Conservation (phyloP, 768 basidiomycete genomes). For the Boletus sp. region DNA sequence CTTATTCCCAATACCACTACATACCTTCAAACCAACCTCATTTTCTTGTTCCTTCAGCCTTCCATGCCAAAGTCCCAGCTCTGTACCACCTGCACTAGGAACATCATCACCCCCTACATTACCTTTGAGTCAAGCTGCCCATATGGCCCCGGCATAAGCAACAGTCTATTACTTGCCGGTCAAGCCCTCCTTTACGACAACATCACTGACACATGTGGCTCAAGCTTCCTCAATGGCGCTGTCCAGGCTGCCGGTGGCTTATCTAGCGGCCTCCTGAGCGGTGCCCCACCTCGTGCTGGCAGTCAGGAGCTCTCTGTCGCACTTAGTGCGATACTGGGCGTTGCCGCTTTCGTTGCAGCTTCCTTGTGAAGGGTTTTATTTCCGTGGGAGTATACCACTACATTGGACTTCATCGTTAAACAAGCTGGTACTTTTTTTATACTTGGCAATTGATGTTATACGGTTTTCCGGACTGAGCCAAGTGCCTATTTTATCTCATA, state of each 20-base stretch:
- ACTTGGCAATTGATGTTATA: slow-evolving; percentile 10
- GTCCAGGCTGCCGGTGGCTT: slow-evolving; percentile 68
- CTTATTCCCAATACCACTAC: slow-evolving; percentile 52
- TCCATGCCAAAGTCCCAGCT: slow-evolving; percentile 46
- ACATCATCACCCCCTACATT: slow-evolving; percentile 73
- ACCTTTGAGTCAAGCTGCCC: slow-evolving; percentile 65
- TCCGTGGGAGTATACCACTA: slow-evolving; percentile 15
- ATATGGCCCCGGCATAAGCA: slow-evolving; percentile 70
- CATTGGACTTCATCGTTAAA: slow-evolving; percentile 16
- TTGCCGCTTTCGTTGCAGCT: slow-evolving; percentile 31
- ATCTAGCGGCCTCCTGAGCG: slow-evolving; percentile 34
- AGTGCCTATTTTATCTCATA: slow-evolving; percentile 14
- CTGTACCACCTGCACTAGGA: slow-evolving; percentile 81
- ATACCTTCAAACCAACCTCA: slow-evolving; percentile 57
- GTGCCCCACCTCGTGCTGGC: slow-evolving; percentile 25
- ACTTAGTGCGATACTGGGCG: slow-evolving; percentile 32
- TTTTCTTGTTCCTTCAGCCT: slow-evolving; percentile 76
- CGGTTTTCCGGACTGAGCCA: slow-evolving; percentile 5
- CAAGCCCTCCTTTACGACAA: slow-evolving; percentile 66
- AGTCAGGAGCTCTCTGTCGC: slow-evolving; percentile 27
- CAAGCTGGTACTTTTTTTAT: slow-evolving; percentile 22
- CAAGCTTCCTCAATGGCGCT: slow-evolving; percentile 62
- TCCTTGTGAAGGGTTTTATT: slow-evolving; percentile 21
- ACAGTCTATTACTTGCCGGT: slow-evolving; percentile 60
- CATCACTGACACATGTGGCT: slow-evolving; percentile 63